These are phyloP conservation scores for Melanomma pulvis-pyrius DNA, from an alignment of 495 filamentous ascomycete species.

Conservation along the genomic window DNA sequence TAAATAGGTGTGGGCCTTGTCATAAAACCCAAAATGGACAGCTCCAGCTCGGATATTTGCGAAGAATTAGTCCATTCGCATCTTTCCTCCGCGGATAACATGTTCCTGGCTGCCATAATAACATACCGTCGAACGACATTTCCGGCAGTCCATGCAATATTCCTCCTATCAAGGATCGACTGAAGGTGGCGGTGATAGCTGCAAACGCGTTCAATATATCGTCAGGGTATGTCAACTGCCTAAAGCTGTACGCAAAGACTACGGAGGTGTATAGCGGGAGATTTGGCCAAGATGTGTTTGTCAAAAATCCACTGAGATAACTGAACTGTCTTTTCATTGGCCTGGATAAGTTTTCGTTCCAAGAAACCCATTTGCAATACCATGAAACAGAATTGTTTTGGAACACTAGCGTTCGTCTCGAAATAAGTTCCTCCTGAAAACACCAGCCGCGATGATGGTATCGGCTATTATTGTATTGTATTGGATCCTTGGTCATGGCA, in stretches of 20 bases:
- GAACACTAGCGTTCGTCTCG: too few relatives aligned
- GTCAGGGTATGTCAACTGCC: background rate
- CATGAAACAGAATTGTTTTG: too few relatives aligned
- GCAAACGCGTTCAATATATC: background rate
- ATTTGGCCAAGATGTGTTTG: too few relatives aligned
- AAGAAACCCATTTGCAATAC: too few relatives aligned
- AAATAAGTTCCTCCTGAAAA: too few relatives aligned
- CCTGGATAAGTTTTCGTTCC: too few relatives aligned
- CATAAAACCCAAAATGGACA: background rate
- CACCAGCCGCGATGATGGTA: too few relatives aligned
- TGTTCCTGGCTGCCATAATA: background rate
- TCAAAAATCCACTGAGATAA: too few relatives aligned
- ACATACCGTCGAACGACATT: background rate
- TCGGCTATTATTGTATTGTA: too few relatives aligned
- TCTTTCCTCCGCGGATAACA: background rate
- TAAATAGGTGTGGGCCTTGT: too few relatives aligned
- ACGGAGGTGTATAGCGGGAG: background rate
- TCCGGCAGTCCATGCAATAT: background rate
- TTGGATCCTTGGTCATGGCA: too few relatives aligned
- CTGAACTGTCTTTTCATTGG: too few relatives aligned
- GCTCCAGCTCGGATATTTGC: background rate
- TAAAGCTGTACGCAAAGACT: background rate
- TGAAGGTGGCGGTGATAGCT: background rate
- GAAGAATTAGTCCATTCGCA: background rate
- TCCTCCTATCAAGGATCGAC: background rate